Percentiles rank a stretch among this genome's conserved stretches.
Evolutionary conservation across 441 rosid species (phyloP).

Genomic region (Aleurites moluccanus): DNA sequence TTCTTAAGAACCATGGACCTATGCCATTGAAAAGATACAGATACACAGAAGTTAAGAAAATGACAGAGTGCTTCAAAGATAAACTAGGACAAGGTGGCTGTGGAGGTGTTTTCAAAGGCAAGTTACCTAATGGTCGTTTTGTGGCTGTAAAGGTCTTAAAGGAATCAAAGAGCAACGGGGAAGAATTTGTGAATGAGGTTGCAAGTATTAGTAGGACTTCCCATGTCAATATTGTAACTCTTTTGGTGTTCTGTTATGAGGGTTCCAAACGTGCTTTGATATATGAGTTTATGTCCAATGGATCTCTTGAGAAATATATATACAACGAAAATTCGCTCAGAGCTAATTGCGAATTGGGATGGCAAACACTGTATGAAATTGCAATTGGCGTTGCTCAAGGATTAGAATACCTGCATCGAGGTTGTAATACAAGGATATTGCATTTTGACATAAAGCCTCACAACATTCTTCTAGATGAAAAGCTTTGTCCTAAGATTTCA

Average conservation of each 20-base stretch:
- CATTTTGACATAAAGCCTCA: slow-evolving; percentile 26
- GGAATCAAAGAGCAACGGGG: slow-evolving; percentile 1
- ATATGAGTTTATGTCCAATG: slow-evolving; percentile 12
- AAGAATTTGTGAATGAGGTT: slow-evolving; percentile 28
- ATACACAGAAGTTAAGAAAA: background rate
- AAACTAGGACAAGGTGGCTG: slow-evolving; percentile 22
- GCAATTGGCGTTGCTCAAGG: slow-evolving; percentile 28
- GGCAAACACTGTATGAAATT: background rate
- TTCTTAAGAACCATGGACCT: background rate
- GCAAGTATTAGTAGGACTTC: background rate
- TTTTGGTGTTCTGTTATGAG: background rate
- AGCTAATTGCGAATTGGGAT: background rate
- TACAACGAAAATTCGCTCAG: background rate
- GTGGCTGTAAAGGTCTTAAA: slow-evolving; percentile 7
- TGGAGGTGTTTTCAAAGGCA: slow-evolving; percentile 16
- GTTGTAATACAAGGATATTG: slow-evolving; percentile 26
- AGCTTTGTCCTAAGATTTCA: background rate
- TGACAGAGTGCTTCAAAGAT: slow-evolving; percentile 5
- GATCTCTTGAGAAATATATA: slow-evolving; percentile 28
- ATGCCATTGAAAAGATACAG: background rate
- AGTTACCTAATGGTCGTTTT: slow-evolving; percentile 3
- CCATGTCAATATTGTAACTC: background rate
- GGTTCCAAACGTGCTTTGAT: background rate
- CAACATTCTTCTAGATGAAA: background rate
- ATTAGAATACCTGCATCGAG: slow-evolving; percentile 27